phyloP scores from a whole-genome alignment of 2,329 filamentous ascomycete species.

The Zymoseptoria ardabiliae region DNA sequence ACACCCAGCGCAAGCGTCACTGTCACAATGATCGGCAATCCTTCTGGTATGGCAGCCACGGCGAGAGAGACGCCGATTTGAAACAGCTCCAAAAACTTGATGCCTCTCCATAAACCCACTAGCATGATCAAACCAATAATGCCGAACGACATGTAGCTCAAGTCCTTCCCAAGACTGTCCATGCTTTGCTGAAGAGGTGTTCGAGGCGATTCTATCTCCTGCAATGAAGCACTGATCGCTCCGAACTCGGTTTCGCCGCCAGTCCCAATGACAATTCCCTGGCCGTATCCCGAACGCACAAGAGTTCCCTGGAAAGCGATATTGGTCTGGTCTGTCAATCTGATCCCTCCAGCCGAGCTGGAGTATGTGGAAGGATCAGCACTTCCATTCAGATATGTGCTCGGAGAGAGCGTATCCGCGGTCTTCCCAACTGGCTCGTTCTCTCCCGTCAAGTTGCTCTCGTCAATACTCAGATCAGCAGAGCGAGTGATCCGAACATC shows the following conservation, averaged over 20 bases:
- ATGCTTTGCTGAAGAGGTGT: conserved; percentile 93
- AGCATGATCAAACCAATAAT: conserved; percentile 91
- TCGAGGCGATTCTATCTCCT: conserved; percentile 88
- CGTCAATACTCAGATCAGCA: conserved; percentile 85
- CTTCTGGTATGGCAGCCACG: conserved; percentile 92
- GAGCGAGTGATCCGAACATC: conserved; percentile 91
- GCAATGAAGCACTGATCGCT: conserved; percentile 87
- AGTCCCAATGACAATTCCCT: conserved; percentile 95
- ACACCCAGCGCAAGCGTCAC: conserved; percentile 93
- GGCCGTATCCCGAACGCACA: conserved; percentile 88
- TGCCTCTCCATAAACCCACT: conserved; percentile 83
- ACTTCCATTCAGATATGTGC: conserved; percentile 18
- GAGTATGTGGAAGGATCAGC: conserved; percentile 8
- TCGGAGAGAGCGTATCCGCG: conserved; percentile 49
- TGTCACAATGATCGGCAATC: conserved; percentile 94
- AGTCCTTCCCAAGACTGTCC: conserved; percentile 92
- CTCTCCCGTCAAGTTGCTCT: conserved; percentile 93
- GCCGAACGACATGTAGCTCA: conserved; percentile 93
- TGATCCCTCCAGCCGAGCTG: conserved; percentile 45
- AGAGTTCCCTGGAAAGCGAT: conserved; percentile 98
- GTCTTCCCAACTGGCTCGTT: conserved; percentile 85
- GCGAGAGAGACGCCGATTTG: conserved; percentile 95
- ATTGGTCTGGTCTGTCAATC: conserved; percentile 70
- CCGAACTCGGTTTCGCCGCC: conserved; percentile 92
- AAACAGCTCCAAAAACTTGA: conserved; percentile 86